phyloP scores from a whole-genome alignment of 129 eudicot species.

The Arctium minus region DNA sequence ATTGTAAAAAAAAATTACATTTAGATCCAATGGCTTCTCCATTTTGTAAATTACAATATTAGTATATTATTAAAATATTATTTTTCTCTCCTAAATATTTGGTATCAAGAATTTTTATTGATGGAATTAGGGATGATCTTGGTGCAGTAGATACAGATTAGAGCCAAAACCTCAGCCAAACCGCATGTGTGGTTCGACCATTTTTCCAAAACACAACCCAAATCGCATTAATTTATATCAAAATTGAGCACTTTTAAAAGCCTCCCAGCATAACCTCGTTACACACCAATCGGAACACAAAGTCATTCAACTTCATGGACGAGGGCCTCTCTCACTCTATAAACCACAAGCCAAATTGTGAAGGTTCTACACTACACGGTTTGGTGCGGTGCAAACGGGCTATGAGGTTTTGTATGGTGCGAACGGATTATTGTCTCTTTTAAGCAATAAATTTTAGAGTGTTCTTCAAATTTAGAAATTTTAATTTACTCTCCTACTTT shows the following conservation, averaged over 20 bases:
- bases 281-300: too few relatives aligned
- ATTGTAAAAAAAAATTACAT: too few relatives aligned
- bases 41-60: background rate
- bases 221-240: background rate
- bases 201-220: background rate
- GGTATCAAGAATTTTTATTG: background rate
- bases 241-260: too few relatives aligned
- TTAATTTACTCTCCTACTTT: too few relatives aligned
- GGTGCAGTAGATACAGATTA: background rate
- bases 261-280: too few relatives aligned
- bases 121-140: background rate
- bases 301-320: too few relatives aligned
- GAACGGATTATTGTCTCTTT: background rate
- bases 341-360: background rate
- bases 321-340: too few relatives aligned
- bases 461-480: background rate
- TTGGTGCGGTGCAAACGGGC: background rate
- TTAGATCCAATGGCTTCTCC: too few relatives aligned
- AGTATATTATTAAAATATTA: too few relatives aligned
- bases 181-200: background rate
- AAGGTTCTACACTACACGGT: background rate
- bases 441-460: background rate
- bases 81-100: background rate
- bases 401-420: too few relatives aligned
- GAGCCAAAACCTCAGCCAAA: background rate